Evolutionary conservation across 73 alveolate genomes (phyloP), one percentile per base, ranked within the genome.

Genomic region (Uronychia binucleata): DNA sequence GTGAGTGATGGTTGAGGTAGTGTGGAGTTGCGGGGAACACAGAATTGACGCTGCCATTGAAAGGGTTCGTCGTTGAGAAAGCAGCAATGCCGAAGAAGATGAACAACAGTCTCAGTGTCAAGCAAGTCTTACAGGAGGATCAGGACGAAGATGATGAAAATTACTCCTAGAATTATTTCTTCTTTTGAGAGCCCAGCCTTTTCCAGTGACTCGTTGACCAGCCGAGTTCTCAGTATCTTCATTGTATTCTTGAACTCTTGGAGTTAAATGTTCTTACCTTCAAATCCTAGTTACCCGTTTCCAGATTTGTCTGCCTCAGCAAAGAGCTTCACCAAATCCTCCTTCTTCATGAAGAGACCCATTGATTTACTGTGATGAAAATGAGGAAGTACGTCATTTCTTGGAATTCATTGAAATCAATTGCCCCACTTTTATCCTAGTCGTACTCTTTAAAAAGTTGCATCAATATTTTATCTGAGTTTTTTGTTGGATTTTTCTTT

Each of bases 51-150:
- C 31, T 74, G 8, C 80, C 26, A 26, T 60, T 60, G 46, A 81
- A 81, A 29, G 79, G 74, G 1, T 81, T 57, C 1, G 88, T 78
- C 19, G 57, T 81, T 28, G 80, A 34, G 81, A 81, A 81, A 0
- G 88, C 88, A 1, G 28, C 33, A 19, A 81, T 81, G 25, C 88
- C 88, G 1, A 81, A 58, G 75, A 81, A 81, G 74, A 81, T 81
- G 33, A 81, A 81, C 0, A 31, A n/a, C 67, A 81, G 26, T 46
- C 67, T 46, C 5, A 46, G 19, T 5, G 67, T 46, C 67, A 46
- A 46, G 19, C 5, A 5, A 46, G 67, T 19, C 67, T 46, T 46
- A 46, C 57, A 60, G 30, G 67, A 81, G 81, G 0, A 81, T 28
- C 75, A 81, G 75, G 80, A 31, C 30, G 75, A 81, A 34, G 0